Conservation (phyloP, 2,329 filamentous ascomycete genomes). For the Aspergillus sp. region DNA sequence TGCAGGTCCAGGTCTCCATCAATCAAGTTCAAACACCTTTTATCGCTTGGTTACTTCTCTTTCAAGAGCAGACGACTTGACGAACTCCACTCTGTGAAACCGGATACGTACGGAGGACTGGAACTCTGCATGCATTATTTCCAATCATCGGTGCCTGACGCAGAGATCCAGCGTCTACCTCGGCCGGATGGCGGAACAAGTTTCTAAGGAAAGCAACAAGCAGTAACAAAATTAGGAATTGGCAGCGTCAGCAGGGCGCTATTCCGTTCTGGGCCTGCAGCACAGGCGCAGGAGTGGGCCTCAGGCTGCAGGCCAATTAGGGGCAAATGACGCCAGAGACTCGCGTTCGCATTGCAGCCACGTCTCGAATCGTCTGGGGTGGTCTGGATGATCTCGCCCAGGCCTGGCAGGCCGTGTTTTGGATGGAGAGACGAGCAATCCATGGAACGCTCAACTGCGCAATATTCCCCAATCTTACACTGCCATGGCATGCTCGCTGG, state of each 20-base stretch:
- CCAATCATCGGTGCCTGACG: not conserved
- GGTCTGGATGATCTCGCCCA: conserved; percentile 12
- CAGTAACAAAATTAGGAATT: not conserved
- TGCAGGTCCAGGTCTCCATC: conserved; percentile 23
- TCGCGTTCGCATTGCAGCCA: conserved; percentile 14
- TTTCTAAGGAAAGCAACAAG: no score
- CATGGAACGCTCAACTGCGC: not conserved
- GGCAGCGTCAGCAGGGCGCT: conserved; percentile 12
- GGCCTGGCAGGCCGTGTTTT: conserved; percentile 4
- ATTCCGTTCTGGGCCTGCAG: conserved; percentile 25
- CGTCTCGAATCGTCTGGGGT: conserved; percentile 9
- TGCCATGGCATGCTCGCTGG: not conserved
- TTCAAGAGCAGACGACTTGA: not conserved
- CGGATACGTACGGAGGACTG: not conserved
- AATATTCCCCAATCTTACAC: not conserved
- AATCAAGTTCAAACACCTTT: conserved; percentile 10
- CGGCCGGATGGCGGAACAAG: conserved; percentile 23
- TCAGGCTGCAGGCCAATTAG: conserved; percentile 21
- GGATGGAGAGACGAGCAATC: not conserved
- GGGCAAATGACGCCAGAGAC: conserved; percentile 28
- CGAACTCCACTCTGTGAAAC: conserved; percentile 5
- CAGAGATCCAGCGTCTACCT: not conserved
- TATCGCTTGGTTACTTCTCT: not conserved
- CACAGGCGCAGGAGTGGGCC: conserved; percentile 24
- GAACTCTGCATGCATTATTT: not conserved